Percentiles rank a stretch among this genome's conserved stretches.
Conservation (phyloP, 129 eudicot genomes). For the Gnaphalium uliginosum region DNA sequence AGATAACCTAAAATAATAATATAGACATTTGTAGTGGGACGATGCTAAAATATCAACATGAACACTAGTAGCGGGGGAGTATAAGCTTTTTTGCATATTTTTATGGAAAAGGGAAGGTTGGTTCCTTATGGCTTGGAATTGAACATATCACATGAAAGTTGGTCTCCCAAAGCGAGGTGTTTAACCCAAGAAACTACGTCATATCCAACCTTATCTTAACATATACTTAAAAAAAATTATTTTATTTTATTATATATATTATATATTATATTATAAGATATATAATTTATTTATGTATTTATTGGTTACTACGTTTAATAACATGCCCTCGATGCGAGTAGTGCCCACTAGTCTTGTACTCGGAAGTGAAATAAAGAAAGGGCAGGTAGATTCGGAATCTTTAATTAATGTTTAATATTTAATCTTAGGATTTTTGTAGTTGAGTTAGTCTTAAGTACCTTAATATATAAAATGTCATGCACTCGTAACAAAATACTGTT, state of each 20-base stretch:
- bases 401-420: too few relatives aligned
- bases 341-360: constrained; percentile 6
- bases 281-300: neutral
- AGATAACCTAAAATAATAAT: too few relatives aligned
- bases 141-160: constrained; percentile 31
- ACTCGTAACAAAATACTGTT: too few relatives aligned
- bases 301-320: constrained; percentile 16
- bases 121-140: constrained; percentile 31
- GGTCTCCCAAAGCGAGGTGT: constrained; percentile 22
- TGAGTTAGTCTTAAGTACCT: too few relatives aligned
- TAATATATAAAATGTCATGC: too few relatives aligned
- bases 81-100: neutral
- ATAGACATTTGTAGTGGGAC: too few relatives aligned
- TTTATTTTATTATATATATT: too few relatives aligned
- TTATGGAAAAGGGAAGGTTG: constrained; percentile 7
- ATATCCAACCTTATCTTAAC: constrained; percentile 21
- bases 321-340: constrained; percentile 12
- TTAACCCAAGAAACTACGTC: constrained; percentile 27
- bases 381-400: too few relatives aligned
- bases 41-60: too few relatives aligned
- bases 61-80: too few relatives aligned
- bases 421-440: too few relatives aligned
- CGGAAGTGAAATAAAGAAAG: neutral
- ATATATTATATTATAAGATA: too few relatives aligned
- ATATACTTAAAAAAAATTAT: neutral